Percentiles rank a stretch among this genome's conserved stretches.
Conservation (phyloP, 441 rosid species). For the Corymbia citriodora region DNA sequence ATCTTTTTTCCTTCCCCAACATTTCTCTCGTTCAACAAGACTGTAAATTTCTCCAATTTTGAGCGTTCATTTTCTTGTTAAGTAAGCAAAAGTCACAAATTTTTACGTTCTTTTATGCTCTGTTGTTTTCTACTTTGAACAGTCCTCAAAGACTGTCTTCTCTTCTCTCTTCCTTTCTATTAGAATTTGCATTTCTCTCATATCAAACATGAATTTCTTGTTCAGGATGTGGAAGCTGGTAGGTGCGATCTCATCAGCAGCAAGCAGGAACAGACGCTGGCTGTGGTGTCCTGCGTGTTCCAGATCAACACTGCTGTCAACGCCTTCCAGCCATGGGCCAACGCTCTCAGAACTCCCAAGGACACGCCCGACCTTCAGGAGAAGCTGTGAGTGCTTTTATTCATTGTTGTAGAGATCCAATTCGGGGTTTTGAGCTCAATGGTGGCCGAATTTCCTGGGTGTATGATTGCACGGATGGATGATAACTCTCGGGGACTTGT, state of each 20-base stretch:
- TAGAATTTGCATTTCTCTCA: too few species aligned
- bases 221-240: conserved; percentile 85
- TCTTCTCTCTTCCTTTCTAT: too few species aligned
- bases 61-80: not conserved
- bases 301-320: conserved; percentile 93
- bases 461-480: not conserved
- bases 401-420: not conserved
- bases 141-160: too few species aligned
- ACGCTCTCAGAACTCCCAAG: conserved; percentile 91
- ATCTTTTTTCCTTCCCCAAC: not conserved
- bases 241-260: conserved; percentile 47
- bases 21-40: not conserved
- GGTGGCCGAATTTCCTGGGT: not conserved
- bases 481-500: not conserved
- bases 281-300: conserved; percentile 87
- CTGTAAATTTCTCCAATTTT: not conserved
- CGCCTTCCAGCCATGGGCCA: conserved; percentile 77
- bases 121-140: not conserved
- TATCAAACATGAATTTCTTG: too few species aligned
- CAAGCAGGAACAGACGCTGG: conserved; percentile 76
- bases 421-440: not conserved
- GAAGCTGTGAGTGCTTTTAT: conserved; percentile 71
- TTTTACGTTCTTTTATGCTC: not conserved
- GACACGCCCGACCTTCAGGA: conserved; percentile 93
- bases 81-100: rapidly evolving